These are phyloP conservation scores for Solanum medicagineum DNA, from an alignment of 257 asterid species.

Conservation along the genomic window DNA sequence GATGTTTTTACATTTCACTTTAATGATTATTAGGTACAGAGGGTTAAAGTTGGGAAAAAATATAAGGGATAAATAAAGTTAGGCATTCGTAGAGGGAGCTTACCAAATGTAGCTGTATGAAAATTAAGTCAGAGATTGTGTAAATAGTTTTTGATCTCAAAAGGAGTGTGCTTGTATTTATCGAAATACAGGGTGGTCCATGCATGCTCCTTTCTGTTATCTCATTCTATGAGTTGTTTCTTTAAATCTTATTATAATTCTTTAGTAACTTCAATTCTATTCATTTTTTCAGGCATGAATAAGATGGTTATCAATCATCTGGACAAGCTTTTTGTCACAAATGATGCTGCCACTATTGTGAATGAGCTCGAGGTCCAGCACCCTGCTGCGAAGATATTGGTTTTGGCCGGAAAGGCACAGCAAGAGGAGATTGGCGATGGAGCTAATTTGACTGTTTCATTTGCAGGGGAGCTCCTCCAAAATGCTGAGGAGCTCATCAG, in stretches of 20 bases:
- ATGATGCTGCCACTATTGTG: constrained; percentile 93
- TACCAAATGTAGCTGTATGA: not conserved
- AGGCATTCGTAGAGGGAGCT: not conserved
- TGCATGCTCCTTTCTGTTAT: not conserved
- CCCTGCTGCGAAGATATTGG: constrained; percentile 96
- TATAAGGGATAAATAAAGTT: not conserved
- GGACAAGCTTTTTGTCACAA: constrained; percentile 87
- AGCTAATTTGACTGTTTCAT: constrained; percentile 81
- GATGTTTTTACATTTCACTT: not conserved
- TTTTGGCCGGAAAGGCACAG: constrained; percentile 92
- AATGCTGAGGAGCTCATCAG: constrained; percentile 94
- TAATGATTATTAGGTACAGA: not conserved
- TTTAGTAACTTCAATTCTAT: not conserved
- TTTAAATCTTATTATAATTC: not conserved
- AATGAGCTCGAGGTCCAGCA: constrained; percentile 98
- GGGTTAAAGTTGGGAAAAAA: not conserved
- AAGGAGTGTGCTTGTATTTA: not conserved
- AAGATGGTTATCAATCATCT: constrained; percentile 96
- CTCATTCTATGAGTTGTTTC: not conserved
- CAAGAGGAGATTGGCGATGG: constrained; percentile 98
- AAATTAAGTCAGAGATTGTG: not conserved
- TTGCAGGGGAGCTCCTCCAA: constrained; percentile 96
- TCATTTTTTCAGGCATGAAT: constrained; percentile 64
- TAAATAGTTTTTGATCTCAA: not conserved
- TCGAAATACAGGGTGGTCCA: not conserved